These are phyloP conservation scores for Epichloe typhina DNA, from an alignment of 2,329 filamentous ascomycete species.

Conservation along the genomic window DNA sequence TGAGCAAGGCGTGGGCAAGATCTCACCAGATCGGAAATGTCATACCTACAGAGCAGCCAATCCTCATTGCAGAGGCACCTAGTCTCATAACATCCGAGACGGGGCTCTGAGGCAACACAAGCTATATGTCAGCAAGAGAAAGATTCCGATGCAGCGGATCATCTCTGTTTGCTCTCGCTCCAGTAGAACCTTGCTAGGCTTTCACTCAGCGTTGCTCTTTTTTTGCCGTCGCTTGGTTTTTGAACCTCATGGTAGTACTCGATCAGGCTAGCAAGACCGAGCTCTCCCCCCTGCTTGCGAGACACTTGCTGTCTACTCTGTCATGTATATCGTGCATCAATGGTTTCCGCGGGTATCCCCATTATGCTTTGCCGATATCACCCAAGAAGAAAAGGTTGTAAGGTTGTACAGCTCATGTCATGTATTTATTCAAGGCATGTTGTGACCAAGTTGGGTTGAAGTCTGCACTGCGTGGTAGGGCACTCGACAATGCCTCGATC, in stretches of 20 bases:
- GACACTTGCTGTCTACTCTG: background rate
- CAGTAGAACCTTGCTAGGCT: background rate
- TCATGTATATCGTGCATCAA: background rate
- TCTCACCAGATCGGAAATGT: background rate
- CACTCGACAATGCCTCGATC: background rate
- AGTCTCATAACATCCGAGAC: background rate
- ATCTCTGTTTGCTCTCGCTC: background rate
- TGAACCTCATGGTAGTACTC: background rate
- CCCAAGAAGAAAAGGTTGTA: background rate
- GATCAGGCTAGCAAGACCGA: background rate
- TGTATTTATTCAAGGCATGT: background rate
- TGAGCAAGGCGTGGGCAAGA: background rate
- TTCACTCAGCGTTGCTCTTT: background rate
- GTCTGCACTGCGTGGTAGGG: background rate
- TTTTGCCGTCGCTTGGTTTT: background rate
- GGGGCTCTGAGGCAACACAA: slow-evolving; percentile 2
- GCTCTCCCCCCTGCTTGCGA: background rate
- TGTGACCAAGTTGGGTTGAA: background rate
- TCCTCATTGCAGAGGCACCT: background rate
- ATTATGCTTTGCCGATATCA: background rate
- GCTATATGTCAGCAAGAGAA: background rate
- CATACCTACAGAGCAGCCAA: background rate
- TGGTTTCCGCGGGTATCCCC: background rate
- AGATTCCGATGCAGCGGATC: background rate
- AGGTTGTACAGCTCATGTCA: background rate